These are phyloP conservation scores for Besnoitia besnoiti DNA, from an alignment of 169 alveolate species.

Conservation along the genomic window DNA sequence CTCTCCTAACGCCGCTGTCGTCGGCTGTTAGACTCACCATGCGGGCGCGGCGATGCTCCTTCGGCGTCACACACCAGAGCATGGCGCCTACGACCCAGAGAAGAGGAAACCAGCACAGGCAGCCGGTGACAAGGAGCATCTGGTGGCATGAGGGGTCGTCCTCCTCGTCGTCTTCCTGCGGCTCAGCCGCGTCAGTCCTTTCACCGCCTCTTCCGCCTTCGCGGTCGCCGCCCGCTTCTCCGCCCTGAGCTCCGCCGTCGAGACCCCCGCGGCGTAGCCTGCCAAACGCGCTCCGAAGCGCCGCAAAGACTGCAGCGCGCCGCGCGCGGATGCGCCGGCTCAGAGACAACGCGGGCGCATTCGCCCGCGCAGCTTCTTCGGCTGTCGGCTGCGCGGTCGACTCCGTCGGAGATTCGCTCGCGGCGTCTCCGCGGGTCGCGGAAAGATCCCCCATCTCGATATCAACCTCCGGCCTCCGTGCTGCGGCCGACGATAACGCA, in stretches of 20 bases:
- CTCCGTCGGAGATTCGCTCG: neutral
- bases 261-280: neutral
- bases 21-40: no score
- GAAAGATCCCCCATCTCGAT: neutral
- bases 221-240: conserved; percentile 7
- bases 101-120: conserved; percentile 45
- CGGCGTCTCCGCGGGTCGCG: neutral
- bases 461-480: neutral
- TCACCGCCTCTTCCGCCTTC: neutral
- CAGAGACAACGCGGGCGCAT: neutral
- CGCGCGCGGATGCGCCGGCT: neutral
- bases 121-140: conserved; percentile 49
- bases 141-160: conserved; percentile 58
- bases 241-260: neutral
- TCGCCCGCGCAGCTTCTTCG: neutral
- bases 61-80: conserved; percentile 39
- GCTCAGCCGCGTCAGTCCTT: neutral
- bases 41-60: conserved; percentile 35
- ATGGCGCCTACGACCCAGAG: conserved; percentile 43
- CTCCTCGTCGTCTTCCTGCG: conserved; percentile 22
- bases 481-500: no score
- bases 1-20: no score
- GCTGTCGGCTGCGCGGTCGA: neutral
- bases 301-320: neutral
- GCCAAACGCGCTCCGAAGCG: conserved; percentile 8